Evolutionary conservation across 768 basidiomycete species (phyloP).

Genomic region (Suillus spraguei): DNA sequence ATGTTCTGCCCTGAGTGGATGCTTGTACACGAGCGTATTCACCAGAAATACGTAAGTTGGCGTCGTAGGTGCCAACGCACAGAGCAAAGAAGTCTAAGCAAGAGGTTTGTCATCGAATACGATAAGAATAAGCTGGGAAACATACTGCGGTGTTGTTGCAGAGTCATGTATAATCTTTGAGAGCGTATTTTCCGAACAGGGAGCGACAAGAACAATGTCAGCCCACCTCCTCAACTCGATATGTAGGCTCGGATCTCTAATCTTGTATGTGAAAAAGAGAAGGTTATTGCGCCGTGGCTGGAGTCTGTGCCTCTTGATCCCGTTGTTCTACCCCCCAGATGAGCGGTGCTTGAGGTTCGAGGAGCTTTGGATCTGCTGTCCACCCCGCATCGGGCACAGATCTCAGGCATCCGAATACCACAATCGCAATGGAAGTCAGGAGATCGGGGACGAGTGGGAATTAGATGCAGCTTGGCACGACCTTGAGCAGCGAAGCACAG

Average conservation of each 20-base stretch:
- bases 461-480: slow-evolving; percentile 82
- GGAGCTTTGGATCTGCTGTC: slow-evolving; percentile 82
- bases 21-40: slow-evolving; percentile 98
- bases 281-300: slow-evolving; percentile 31
- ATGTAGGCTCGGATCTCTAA: slow-evolving; percentile 93
- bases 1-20: slow-evolving; percentile 88
- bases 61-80: slow-evolving; percentile 81
- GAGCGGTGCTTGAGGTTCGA: slow-evolving; percentile 73
- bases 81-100: slow-evolving; percentile 72
- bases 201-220: slow-evolving; percentile 92
- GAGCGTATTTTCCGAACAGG: slow-evolving; percentile 98
- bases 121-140: background rate
- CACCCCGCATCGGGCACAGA: slow-evolving; percentile 44
- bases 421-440: slow-evolving; percentile 29
- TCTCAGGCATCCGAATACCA: slow-evolving; percentile 44
- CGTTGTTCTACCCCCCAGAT: slow-evolving; percentile 17
- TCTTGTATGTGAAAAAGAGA: slow-evolving; percentile 67
- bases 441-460: slow-evolving; percentile 69
- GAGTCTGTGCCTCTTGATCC: slow-evolving; percentile 16
- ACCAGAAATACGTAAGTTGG: slow-evolving; percentile 94
- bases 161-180: slow-evolving; percentile 84
- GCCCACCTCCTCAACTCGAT: slow-evolving; percentile 96
- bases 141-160: slow-evolving; percentile 87
- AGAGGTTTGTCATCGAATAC: background rate
- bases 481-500: slow-evolving; percentile 57